Evolutionary conservation across 139 green algal species (phyloP).

Genomic region (Chlorella sp.): DNA sequence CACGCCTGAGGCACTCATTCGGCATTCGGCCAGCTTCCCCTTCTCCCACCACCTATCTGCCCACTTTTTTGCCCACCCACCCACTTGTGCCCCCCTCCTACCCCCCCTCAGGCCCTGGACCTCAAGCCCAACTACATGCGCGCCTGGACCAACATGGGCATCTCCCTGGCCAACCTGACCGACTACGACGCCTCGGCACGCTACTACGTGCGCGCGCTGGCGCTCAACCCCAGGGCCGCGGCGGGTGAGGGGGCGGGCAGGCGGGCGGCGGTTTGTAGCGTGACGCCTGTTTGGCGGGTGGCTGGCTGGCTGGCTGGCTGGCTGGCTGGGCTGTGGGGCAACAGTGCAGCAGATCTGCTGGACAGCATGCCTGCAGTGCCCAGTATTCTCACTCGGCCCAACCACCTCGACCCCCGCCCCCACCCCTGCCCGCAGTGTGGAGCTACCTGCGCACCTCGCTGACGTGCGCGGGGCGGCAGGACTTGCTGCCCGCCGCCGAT

Average conservation of each 20-base stretch:
- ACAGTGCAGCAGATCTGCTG: neutral
- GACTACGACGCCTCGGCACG: constrained; percentile 84
- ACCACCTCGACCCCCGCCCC: neutral
- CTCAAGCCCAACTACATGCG: constrained; percentile 99
- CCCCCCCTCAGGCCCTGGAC: constrained; percentile 77
- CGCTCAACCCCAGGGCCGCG: constrained; percentile 74
- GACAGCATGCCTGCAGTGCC: neutral
- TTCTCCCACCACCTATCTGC: neutral
- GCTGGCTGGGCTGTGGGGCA: neutral
- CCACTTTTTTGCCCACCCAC: neutral
- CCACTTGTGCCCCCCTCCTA: neutral
- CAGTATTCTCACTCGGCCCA: neutral
- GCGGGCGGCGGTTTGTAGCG: no score
- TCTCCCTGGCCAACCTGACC: constrained; percentile 85
- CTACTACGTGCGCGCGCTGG: constrained; percentile 91
- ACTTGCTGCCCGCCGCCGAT: constrained; percentile 72
- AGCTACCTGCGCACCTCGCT: constrained; percentile 93
- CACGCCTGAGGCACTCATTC: no score
- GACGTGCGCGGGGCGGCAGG: constrained; percentile 69
- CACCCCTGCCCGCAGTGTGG: constrained; percentile 76
- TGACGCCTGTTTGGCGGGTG: neutral
- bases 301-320: neutral
- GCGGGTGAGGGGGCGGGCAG: neutral
- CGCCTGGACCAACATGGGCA: constrained; percentile 99
- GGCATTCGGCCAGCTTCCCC: no score